These are phyloP conservation scores for Arbutus unedo DNA, from an alignment of 148 eudicot species.

Conservation along the genomic window DNA sequence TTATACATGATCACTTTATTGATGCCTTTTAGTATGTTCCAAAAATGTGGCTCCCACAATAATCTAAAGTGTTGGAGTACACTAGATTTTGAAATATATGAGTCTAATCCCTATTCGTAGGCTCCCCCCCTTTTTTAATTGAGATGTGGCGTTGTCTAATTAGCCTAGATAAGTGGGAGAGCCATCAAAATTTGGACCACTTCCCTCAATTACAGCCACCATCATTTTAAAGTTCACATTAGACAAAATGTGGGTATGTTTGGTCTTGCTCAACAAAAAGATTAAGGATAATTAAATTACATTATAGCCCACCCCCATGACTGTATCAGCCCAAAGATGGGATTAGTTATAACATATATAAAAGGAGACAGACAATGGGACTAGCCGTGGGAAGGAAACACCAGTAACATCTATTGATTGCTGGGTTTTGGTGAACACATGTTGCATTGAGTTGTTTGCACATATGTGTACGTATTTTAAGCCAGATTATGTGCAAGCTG, in stretches of 20 bases:
- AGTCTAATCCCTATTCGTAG: neutral
- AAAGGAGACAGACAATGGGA: constrained; percentile 9
- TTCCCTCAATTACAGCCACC: neutral
- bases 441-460: neutral
- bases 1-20: constrained; percentile 5
- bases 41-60: constrained; percentile 17
- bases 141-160: constrained; percentile 7
- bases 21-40: constrained; percentile 1
- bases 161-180: constrained; percentile 9
- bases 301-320: constrained; percentile 5
- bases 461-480: neutral
- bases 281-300: neutral
- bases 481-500: too few species aligned
- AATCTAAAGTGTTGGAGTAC: constrained; percentile 15
- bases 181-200: constrained; percentile 14
- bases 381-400: constrained; percentile 5
- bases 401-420: constrained; percentile 13
- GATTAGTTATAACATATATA: constrained; percentile 12
- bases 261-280: constrained; percentile 13
- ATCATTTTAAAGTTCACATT: neutral
- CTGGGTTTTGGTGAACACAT: constrained; percentile 3
- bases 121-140: neutral
- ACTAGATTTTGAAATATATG: constrained; percentile 3
- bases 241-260: constrained; percentile 16
- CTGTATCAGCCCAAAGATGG: constrained; percentile 1